phyloP scores from a whole-genome alignment of 257 asterid species.

The Nicotiana undulata region DNA sequence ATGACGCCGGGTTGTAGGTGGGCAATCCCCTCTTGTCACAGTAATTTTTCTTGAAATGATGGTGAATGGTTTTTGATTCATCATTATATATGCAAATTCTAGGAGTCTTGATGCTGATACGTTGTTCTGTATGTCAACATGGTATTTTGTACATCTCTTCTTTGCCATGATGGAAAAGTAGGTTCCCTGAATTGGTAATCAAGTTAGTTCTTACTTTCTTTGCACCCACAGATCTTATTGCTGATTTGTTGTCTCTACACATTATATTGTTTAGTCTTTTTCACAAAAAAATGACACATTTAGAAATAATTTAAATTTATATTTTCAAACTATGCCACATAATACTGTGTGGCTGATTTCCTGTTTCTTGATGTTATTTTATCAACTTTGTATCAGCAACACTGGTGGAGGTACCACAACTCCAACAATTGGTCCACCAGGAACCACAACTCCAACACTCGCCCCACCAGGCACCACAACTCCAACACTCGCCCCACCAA shows the following conservation, averaged over 20 bases:
- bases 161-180: background rate
- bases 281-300: too few species aligned
- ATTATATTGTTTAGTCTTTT: background rate
- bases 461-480: slow-evolving; percentile 14
- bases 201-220: background rate
- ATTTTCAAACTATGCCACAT: background rate
- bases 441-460: slow-evolving; percentile 17
- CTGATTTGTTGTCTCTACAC: background rate
- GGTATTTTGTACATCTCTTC: background rate
- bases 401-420: slow-evolving; percentile 11
- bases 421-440: slow-evolving; percentile 19
- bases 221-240: background rate
- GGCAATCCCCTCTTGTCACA: too few species aligned
- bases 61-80: background rate
- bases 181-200: background rate
- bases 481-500: slow-evolving; percentile 18
- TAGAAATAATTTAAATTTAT: background rate
- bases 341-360: background rate
- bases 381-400: background rate
- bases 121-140: background rate
- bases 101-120: background rate
- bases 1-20: too few species aligned
- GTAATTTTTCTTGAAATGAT: background rate
- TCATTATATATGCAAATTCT: background rate
- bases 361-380: background rate